Conservation (phyloP, 805 yeast species). For the Nakazawaea anatomiae region DNA sequence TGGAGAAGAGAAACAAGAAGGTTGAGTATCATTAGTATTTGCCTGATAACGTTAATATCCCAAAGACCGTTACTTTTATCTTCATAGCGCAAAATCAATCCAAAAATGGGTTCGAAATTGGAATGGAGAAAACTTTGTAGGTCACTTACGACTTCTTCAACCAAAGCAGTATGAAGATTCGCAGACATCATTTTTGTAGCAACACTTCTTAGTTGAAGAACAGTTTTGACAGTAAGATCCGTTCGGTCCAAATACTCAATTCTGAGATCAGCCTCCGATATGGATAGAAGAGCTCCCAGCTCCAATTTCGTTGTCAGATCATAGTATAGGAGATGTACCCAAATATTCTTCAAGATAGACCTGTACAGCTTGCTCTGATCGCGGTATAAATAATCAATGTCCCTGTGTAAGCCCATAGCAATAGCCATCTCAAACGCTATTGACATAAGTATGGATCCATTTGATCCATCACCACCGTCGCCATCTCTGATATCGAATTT, state of each 20-base stretch:
- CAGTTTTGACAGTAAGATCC: not conserved
- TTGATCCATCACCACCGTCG: constrained; percentile 10
- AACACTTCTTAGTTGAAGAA: not conserved
- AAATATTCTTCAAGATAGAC: not conserved
- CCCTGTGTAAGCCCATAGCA: constrained; percentile 4
- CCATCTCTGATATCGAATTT: constrained; percentile 3
- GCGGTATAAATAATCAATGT: constrained; percentile 4
- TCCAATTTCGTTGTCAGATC: constrained; percentile 3
- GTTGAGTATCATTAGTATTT: not conserved
- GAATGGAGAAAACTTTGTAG: constrained; percentile 26
- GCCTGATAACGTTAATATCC: not conserved
- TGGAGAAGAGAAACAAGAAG: not conserved
- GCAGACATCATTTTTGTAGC: not conserved
- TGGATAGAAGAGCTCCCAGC: constrained; percentile 3
- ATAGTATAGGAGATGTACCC: constrained; percentile 1
- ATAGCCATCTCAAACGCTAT: not conserved
- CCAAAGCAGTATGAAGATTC: not conserved
- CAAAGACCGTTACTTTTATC: not conserved
- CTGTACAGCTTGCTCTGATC: not conserved
- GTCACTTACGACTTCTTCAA: constrained; percentile 20
- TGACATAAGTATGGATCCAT: not conserved
- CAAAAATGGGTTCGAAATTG: constrained; percentile 24
- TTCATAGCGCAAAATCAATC: not conserved
- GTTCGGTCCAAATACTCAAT: not conserved
- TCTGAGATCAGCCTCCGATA: not conserved